phyloP scores from a whole-genome alignment of 495 filamentous ascomycete species.

The Xylaria intraflava region DNA sequence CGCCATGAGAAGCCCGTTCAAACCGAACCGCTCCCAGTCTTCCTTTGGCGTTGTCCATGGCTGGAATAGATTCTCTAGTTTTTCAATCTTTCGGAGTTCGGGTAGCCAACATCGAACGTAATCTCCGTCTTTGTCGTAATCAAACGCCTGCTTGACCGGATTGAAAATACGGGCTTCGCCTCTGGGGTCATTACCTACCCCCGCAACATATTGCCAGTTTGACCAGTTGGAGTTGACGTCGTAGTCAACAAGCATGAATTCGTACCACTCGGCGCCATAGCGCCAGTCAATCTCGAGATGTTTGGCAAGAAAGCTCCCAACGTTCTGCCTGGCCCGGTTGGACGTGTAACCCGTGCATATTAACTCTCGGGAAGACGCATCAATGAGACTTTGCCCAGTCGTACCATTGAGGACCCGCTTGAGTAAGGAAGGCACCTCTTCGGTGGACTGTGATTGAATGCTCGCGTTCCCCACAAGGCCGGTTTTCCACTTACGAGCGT shows the following conservation, averaged over 20 bases:
- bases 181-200: constrained; percentile 67
- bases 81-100: constrained; percentile 48
- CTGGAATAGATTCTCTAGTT: constrained; percentile 54
- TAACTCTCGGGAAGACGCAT: constrained; percentile 62
- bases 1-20: constrained; percentile 45
- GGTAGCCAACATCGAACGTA: constrained; percentile 62
- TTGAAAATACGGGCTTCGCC: constrained; percentile 62
- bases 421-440: constrained; percentile 32
- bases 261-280: constrained; percentile 72
- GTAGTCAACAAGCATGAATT: constrained; percentile 61
- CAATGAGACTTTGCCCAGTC: constrained; percentile 64
- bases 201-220: constrained; percentile 70
- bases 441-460: constrained; percentile 22
- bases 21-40: constrained; percentile 43
- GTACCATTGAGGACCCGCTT: constrained; percentile 52
- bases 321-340: constrained; percentile 65
- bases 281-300: constrained; percentile 70
- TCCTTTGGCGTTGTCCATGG: constrained; percentile 51
- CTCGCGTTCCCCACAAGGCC: constrained; percentile 21
- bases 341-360: constrained; percentile 65
- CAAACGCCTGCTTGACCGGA: constrained; percentile 62
- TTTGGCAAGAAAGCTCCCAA: constrained; percentile 62
- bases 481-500: constrained; percentile 34
- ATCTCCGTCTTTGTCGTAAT: constrained; percentile 59
- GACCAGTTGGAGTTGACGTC: constrained; percentile 68